Evolutionary conservation across 2,329 filamentous ascomycete species (phyloP).

Genomic region (Alternaria gaisen): DNA sequence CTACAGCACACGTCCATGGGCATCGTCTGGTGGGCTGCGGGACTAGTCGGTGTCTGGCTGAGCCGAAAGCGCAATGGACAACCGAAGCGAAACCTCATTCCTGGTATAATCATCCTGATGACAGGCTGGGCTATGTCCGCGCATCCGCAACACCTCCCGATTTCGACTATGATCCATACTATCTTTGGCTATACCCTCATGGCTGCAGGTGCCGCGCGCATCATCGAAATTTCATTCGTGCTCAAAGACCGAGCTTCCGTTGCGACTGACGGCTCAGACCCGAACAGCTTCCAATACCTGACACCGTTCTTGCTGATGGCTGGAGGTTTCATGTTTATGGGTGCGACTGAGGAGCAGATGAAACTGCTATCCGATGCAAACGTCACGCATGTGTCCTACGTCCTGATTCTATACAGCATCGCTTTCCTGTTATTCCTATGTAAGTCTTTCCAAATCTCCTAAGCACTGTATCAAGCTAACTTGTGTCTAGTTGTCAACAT

Average conservation of each 20-base stretch:
- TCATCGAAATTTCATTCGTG: conserved; percentile 92
- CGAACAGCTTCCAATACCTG: conserved; percentile 77
- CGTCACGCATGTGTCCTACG: conserved; percentile 89
- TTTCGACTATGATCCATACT: conserved; percentile 87
- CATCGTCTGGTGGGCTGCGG: conserved; percentile 97
- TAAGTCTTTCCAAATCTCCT: conserved; percentile 49
- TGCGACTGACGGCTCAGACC: conserved; percentile 72
- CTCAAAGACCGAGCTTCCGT: conserved; percentile 74
- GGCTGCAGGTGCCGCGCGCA: conserved; percentile 82
- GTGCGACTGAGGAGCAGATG: conserved; percentile 97
- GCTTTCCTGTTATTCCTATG: conserved; percentile 91
- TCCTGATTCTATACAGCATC: conserved; percentile 89
- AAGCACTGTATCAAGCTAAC: conserved; percentile 18
- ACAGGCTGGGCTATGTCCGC: conserved; percentile 96
- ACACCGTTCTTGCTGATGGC: conserved; percentile 83
- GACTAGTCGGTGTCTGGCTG: conserved; percentile 90
- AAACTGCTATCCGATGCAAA: conserved; percentile 73
- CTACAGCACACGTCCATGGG: conserved; percentile 99
- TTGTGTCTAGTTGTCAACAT: conserved; percentile 73
- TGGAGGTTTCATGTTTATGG: conserved; percentile 96
- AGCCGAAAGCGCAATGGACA: conserved; percentile 82
- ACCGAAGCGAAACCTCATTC: conserved; percentile 92
- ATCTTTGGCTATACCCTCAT: conserved; percentile 96
- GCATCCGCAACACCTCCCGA: conserved; percentile 82
- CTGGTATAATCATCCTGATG: conserved; percentile 86